These are phyloP conservation scores for Solanum chacoense DNA, from an alignment of 305 asterid genomes.

Conservation along the genomic window DNA sequence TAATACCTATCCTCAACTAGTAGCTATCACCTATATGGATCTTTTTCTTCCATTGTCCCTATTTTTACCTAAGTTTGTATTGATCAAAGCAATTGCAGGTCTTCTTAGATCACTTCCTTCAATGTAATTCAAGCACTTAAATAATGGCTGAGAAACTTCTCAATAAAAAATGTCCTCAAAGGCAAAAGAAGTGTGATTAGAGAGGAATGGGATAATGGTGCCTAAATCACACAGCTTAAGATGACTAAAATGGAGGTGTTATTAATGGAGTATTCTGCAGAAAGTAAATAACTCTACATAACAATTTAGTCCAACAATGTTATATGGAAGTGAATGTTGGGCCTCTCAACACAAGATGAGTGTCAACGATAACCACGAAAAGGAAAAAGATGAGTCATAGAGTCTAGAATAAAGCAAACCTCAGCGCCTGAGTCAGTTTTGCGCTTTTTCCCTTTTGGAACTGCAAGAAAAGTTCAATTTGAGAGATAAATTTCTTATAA, in stretches of 20 bases:
- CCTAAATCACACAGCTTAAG: not conserved
- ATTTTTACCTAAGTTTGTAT: not conserved
- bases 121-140: not conserved
- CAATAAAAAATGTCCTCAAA: not conserved
- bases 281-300: not conserved
- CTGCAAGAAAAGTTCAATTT: slow-evolving; percentile 34
- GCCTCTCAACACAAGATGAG: not conserved
- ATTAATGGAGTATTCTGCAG: not conserved
- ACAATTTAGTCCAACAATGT: not conserved
- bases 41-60: not conserved
- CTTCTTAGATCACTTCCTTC: not conserved
- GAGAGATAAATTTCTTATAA: not conserved
- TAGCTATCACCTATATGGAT: not conserved
- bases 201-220: not conserved
- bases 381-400: not conserved
- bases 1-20: not conserved
- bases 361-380: not conserved
- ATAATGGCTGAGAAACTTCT: not conserved
- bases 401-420: slow-evolving; percentile 32
- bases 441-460: slow-evolving; percentile 77
- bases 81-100: not conserved
- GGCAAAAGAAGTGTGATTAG: not conserved
- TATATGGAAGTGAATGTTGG: not conserved
- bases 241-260: not conserved
- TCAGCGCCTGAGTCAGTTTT: slow-evolving; percentile 62